Conservation (phyloP, 2,329 filamentous ascomycete genomes). For the Neospermospora avenae region DNA sequence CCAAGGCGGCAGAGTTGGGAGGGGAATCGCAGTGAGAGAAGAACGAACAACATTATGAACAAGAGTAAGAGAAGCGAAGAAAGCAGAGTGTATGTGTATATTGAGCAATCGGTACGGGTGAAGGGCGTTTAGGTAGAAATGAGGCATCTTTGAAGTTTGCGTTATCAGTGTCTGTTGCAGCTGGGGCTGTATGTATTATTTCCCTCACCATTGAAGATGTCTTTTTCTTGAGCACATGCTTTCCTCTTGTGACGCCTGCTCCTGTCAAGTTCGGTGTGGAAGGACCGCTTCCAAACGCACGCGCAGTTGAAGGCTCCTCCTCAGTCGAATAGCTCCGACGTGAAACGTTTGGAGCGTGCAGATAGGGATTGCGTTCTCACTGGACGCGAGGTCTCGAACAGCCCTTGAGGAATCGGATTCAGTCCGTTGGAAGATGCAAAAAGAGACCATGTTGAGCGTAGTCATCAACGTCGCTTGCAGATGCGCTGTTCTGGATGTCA, state of each 20-base stretch:
- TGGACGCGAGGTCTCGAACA: too few species aligned
- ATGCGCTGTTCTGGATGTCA: too few species aligned
- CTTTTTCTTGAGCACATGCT: constrained; percentile 1
- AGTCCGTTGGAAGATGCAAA: too few species aligned
- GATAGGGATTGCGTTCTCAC: too few species aligned
- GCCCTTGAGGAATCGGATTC: not conserved
- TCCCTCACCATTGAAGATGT: constrained; percentile 9
- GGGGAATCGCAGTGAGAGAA: constrained; percentile 19
- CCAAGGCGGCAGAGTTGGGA: constrained; percentile 74
- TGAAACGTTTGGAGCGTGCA: too few species aligned
- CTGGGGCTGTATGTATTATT: constrained; percentile 30
- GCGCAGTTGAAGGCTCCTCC: too few species aligned
- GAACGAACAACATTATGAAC: constrained; percentile 3
- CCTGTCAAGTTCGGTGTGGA: too few species aligned
- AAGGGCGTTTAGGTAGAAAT: constrained; percentile 15
- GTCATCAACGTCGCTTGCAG: too few species aligned
- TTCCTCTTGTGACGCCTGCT: not conserved
- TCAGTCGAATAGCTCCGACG: not conserved
- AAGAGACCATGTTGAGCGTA: too few species aligned
- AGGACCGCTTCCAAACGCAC: too few species aligned
- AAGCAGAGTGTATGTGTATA: constrained; percentile 15
- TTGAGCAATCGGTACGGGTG: constrained; percentile 9
- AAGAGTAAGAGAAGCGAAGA: constrained; percentile 6
- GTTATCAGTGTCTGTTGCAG: constrained; percentile 11
- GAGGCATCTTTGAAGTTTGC: constrained; percentile 6